Evolutionary conservation across 2,329 filamentous ascomycete species (phyloP).

Genomic region (Pseudomassariella vexata): DNA sequence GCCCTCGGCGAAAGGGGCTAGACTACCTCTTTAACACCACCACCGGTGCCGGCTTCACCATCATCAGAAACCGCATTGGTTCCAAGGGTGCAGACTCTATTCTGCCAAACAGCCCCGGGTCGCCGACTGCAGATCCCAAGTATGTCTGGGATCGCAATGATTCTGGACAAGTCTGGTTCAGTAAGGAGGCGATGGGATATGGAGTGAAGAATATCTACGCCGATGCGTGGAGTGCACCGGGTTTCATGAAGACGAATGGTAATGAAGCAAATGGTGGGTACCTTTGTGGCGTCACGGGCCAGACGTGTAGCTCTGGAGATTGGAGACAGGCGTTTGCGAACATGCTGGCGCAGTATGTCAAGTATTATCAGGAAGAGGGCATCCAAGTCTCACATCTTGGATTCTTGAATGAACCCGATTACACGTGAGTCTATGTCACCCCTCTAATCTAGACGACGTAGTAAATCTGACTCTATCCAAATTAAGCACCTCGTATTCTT

Average conservation of each 20-base stretch:
- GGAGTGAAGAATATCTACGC: slow-evolving; percentile 33
- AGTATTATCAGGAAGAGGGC: slow-evolving; percentile 36
- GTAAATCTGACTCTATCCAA: too few relatives aligned
- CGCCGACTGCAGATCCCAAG: slow-evolving; percentile 29
- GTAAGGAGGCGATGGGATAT: slow-evolving; percentile 38
- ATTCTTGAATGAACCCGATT: slow-evolving; percentile 39
- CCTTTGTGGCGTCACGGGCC: slow-evolving; percentile 33
- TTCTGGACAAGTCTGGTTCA: slow-evolving; percentile 44
- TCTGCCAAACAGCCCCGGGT: slow-evolving; percentile 36
- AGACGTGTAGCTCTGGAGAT: slow-evolving; percentile 32
- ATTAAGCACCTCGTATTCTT: slow-evolving; percentile 41
- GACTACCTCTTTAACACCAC: slow-evolving; percentile 39
- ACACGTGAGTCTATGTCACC: too few relatives aligned
- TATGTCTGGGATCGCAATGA: slow-evolving; percentile 43
- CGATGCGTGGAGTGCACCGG: slow-evolving; percentile 41
- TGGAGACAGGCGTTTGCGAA: slow-evolving; percentile 44
- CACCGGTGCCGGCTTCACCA: slow-evolving; percentile 41
- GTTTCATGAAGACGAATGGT: slow-evolving; percentile 41
- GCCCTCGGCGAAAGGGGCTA: slow-evolving; percentile 29
- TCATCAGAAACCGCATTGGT: slow-evolving; percentile 44
- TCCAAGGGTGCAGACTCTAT: slow-evolving; percentile 31
- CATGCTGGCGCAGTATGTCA: slow-evolving; percentile 40
- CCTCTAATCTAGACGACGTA: too few relatives aligned
- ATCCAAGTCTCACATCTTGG: slow-evolving; percentile 39
- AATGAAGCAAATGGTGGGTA: slow-evolving; percentile 22